Evolutionary conservation across 768 basidiomycete genomes (phyloP), one percentile per base, ranked within the genome.

Genomic region (Chalciporus piperatus): DNA sequence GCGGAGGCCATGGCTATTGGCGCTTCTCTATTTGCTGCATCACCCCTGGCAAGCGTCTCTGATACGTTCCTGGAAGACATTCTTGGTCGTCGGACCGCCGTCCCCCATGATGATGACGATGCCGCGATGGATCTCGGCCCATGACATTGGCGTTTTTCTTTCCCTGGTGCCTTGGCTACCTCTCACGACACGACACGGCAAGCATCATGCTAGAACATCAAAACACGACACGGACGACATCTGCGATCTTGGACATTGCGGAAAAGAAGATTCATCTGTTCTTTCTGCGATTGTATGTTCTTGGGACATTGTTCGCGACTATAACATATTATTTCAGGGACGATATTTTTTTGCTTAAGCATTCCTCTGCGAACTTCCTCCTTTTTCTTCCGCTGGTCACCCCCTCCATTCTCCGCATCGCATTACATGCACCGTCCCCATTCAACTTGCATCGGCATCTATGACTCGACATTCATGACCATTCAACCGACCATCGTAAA

Each of bases 41-140:
- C 83, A 38, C 87, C 80, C 63, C 61, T 91, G 52, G 81, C 80
- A 17, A 74, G 83, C 44, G 84, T 85, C 20, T 71, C 78, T 13
- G 70, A 68, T 14, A 79, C 76, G 9, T 92, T 90, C 69, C 70
- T 93, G 65, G 78, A 79, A 19, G 80, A 83, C 54, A 80, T 91
- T 43, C 74, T 86, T 35, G 72, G 68, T 16, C 69, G 58, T 17
- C 61, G 56, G 47, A 16, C 41, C 25, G 50, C 14, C 11, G 38
- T 23, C 2, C 22, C 48, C 35, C 35, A 48, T 19, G 44, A 60
- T 37, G 57, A 54, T 17, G 63, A 68, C 40, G 61, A 63, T 48
- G 64, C 58, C 23, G 69, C 64, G 22, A 73, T 76, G 75, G 77
- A 75, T 63, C 57, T 77, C 6, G 63, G 74, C 40, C 57, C 56